phyloP scores from a whole-genome alignment of 2,329 filamentous ascomycete genomes.

The Botrytis squamosa region DNA sequence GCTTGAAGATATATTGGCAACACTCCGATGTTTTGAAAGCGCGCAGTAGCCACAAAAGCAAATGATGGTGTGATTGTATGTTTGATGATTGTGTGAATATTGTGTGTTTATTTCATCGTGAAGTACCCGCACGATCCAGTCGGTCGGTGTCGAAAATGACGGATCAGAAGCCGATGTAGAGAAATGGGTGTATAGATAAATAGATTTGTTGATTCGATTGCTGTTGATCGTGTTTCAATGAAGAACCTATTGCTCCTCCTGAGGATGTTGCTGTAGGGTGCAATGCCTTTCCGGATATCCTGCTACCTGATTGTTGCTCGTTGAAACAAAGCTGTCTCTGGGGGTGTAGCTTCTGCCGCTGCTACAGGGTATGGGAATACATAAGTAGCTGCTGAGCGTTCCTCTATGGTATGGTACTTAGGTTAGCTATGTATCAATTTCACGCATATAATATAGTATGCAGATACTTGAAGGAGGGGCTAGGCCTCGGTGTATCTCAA shows the following conservation, averaged over 20 bases:
- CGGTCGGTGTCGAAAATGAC: not conserved
- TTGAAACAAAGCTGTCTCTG: not conserved
- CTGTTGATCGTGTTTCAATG: not conserved
- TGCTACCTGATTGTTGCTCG: not conserved
- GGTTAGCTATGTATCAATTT: not conserved
- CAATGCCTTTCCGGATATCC: not conserved
- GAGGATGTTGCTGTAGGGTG: not conserved
- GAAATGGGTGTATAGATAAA: not conserved
- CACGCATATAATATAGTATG: not conserved
- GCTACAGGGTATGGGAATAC: not conserved
- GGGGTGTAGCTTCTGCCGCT: not conserved
- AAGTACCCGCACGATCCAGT: not conserved
- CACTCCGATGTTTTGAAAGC: not conserved
- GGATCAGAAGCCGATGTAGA: not conserved
- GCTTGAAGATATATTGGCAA: not conserved
- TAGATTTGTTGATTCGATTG: not conserved
- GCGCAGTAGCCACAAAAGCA: not conserved
- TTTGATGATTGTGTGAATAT: not conserved
- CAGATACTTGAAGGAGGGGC: not conserved
- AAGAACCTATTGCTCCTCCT: not conserved
- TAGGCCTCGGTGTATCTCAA: not conserved
- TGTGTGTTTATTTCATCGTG: not conserved
- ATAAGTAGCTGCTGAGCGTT: not conserved
- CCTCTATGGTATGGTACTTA: not conserved
- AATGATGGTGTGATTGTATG: not conserved